phyloP scores from a whole-genome alignment of 108 stramenopile species.

The Conticribra weissflogii region DNA sequence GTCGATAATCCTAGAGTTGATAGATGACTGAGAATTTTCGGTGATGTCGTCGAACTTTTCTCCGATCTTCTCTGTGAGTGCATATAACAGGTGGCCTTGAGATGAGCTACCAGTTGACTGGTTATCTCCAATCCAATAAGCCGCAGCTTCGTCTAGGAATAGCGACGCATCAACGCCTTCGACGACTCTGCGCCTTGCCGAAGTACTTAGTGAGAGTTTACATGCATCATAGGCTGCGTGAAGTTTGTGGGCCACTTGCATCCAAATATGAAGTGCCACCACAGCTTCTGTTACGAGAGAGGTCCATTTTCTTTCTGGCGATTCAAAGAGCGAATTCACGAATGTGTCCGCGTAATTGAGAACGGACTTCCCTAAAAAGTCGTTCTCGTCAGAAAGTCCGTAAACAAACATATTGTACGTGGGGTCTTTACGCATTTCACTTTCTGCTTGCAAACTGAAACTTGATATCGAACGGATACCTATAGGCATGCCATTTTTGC shows the following conservation, averaged over 20 bases:
- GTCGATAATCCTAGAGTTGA: slow-evolving; percentile 71
- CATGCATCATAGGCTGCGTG: slow-evolving; percentile 47
- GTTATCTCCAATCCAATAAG: slow-evolving; percentile 88
- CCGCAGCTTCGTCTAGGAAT: slow-evolving; percentile 78
- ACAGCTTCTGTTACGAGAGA: slow-evolving; percentile 70
- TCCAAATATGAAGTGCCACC: slow-evolving; percentile 76
- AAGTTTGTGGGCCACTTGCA: slow-evolving; percentile 70
- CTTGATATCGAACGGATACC: slow-evolving; percentile 51
- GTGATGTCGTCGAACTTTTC: slow-evolving; percentile 54
- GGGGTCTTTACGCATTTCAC: slow-evolving; percentile 65
- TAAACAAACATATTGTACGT: slow-evolving; percentile 69
- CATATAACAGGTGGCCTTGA: slow-evolving; percentile 79
- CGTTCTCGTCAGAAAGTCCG: slow-evolving; percentile 59
- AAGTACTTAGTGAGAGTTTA: slow-evolving; percentile 45
- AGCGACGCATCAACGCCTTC: slow-evolving; percentile 55
- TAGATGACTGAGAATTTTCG: slow-evolving; percentile 59
- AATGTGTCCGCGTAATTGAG: slow-evolving; percentile 69
- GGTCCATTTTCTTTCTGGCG: slow-evolving; percentile 3
- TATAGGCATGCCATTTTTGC: slow-evolving; percentile 59
- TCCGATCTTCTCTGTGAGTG: slow-evolving; percentile 69
- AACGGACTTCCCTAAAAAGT: slow-evolving; percentile 54
- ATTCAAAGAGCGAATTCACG: slow-evolving; percentile 60
- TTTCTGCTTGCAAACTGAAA: slow-evolving; percentile 59
- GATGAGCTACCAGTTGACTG: slow-evolving; percentile 65
- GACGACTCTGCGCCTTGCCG: slow-evolving; percentile 45